phyloP scores from a whole-genome alignment of 176 grass and related monocot genomes.

The Hordeum marinum region DNA sequence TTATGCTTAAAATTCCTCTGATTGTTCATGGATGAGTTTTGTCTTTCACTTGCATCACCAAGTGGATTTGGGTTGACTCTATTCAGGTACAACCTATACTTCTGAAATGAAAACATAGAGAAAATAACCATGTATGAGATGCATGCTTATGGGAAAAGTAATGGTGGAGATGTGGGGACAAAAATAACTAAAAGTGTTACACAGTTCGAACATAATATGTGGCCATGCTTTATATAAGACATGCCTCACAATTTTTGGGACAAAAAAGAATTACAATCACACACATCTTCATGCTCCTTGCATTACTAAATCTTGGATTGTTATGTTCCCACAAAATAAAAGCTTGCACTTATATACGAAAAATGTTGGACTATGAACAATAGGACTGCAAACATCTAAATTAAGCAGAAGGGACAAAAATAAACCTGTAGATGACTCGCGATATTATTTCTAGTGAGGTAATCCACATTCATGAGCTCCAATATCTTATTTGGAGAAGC shows the following conservation, averaged over 20 bases:
- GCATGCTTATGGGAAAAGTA: conserved; percentile 16
- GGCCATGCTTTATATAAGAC: not conserved
- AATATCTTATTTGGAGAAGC: not conserved
- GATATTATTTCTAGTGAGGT: not conserved
- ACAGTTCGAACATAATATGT: not conserved
- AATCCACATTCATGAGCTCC: conserved; percentile 28
- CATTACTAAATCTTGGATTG: not conserved
- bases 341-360: not conserved
- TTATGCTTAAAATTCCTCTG: conserved; percentile 23
- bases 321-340: not conserved
- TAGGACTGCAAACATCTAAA: not conserved
- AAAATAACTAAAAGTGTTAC: not conserved
- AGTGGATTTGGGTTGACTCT: conserved; percentile 4
- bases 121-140: not conserved
- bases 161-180: not conserved
- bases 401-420: not conserved
- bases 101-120: conserved; percentile 44
- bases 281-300: not conserved
- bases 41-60: not conserved
- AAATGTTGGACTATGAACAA: not conserved
- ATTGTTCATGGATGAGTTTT: not conserved
- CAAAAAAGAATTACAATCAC: not conserved
- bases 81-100: conserved; percentile 57
- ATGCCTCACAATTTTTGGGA: not conserved
- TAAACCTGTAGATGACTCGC: not conserved